A percentile compares a stretch with the other conserved stretches of the same genome.
Conservation (phyloP, 495 filamentous ascomycete species). For the Aspergillus olivimuriae region DNA sequence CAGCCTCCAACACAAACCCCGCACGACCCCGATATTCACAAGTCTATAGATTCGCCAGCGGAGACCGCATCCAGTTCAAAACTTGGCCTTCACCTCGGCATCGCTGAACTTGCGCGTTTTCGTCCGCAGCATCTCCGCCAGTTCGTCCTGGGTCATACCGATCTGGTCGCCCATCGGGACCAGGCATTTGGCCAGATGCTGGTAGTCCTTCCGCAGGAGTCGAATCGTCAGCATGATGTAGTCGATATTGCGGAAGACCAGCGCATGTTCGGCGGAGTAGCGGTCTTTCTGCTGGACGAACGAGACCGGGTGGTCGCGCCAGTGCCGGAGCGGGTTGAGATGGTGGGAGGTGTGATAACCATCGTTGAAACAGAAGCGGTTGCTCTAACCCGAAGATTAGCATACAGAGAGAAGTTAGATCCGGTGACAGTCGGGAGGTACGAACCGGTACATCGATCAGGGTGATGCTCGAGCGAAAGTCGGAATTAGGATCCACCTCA, state of each 20-base stretch:
- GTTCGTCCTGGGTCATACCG: constrained; percentile 50
- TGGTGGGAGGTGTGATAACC: constrained; percentile 76
- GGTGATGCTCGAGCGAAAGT: constrained; percentile 66
- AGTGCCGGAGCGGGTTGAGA: constrained; percentile 65
- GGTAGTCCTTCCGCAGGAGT: constrained; percentile 57
- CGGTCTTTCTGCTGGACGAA: constrained; percentile 57
- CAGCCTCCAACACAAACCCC: no score
- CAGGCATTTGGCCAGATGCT: constrained; percentile 53
- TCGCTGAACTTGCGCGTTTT: constrained; percentile 52
- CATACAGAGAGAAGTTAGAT: no score
- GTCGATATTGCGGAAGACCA: constrained; percentile 68
- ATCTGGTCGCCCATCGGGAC: constrained; percentile 66
- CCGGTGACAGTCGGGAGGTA: no score
- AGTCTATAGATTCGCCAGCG: no score
- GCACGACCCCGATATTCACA: no score
- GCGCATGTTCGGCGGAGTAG: constrained; percentile 53
- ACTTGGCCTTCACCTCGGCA: neutral
- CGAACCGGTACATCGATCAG: constrained; percentile 65
- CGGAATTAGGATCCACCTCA: constrained; percentile 58
- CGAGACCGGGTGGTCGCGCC: constrained; percentile 63
- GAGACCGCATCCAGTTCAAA: no score
- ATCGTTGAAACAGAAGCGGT: constrained; percentile 71
- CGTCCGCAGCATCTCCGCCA: constrained; percentile 52
- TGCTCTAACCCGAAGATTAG: constrained; percentile 42
- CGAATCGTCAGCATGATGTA: constrained; percentile 61